Base-by-base conservation (phyloP, 306 rosid genomes). In the Prinsepia uniflora region DNA sequence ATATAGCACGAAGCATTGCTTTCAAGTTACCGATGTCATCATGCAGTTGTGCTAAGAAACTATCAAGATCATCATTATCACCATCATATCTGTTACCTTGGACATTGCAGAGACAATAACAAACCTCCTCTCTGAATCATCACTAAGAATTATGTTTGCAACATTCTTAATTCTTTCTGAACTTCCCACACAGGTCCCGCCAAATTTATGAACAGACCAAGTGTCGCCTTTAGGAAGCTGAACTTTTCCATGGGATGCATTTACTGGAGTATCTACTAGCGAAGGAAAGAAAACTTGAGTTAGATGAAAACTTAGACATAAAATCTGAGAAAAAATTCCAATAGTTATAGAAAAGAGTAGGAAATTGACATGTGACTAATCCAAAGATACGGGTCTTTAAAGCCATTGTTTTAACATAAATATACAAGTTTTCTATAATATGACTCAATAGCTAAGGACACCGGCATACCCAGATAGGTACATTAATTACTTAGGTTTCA, bases 31-130 rank as follows among this genome's bases (percentile, higher is more conserved):
- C 82, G 78, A 89, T 84, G 81, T 94, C 99, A 7, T 84, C 55
- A 55, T 81, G 84, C 87, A 94, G 74, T 58, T 79, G 76, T 67
- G 96, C 86, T 71, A 91, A 78, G 87, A 94, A 94, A 83, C 67
- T 75, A 62, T 82, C 80, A 63, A 94, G 92, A 12, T 80, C 84
- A 50, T 91, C 92, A 60, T 91, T 95, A 74, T 89, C 96, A 79
- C 91, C 96, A 94, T 94, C 99, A 94, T 89, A 74, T 94, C 97
- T n/a, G n/a, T n/a, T n/a, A n/a, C n/a, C n/a, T n/a, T n/a, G n/a
- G n/a, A n/a, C n/a, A n/a, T n/a, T n/a, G n/a, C n/a, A n/a, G n/a
- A n/a, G n/a, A n/a, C n/a, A n/a, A n/a, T n/a, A n/a, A n/a, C n/a
- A n/a, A n/a, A n/a, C n/a, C n/a, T n/a, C n/a, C n/a, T n/a, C n/a